Percentiles rank a stretch among this genome's conserved stretches.
Conservation (phyloP, 805 yeast species). For the Ogataea saltuana region DNA sequence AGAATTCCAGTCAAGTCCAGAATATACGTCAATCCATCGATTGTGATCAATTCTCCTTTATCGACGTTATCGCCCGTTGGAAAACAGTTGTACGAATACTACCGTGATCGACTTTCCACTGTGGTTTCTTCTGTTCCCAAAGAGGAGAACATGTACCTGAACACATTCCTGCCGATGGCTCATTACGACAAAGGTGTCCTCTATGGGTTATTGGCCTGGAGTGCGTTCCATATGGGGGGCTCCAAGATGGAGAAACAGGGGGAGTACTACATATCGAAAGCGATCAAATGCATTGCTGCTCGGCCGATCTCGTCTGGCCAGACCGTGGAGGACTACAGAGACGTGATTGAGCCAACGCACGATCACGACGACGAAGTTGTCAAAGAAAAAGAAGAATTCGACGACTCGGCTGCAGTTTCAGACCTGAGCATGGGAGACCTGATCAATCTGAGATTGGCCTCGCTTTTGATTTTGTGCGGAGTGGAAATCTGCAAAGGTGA, state of each 20-base stretch:
- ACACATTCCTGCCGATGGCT: slow-evolving; percentile 56
- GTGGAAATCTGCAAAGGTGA: slow-evolving; percentile 85
- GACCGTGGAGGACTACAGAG: slow-evolving; percentile 15
- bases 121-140: slow-evolving; percentile 51
- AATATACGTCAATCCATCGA: slow-evolving; percentile 34
- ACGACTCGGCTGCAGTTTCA: slow-evolving; percentile 11
- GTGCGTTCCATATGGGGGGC: slow-evolving; percentile 53
- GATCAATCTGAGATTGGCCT: slow-evolving; percentile 55
- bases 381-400: slow-evolving; percentile 11
- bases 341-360: slow-evolving; percentile 30
- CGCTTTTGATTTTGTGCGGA: slow-evolving; percentile 67
- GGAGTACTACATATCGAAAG: slow-evolving; percentile 45
- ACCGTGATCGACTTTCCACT: slow-evolving; percentile 44
- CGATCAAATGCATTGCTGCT: slow-evolving; percentile 44
- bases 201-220: slow-evolving; percentile 55
- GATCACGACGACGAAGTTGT: slow-evolving; percentile 30
- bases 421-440: slow-evolving; percentile 33
- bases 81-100: slow-evolving; percentile 47
- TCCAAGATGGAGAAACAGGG: slow-evolving; percentile 48
- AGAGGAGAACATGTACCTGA: slow-evolving; percentile 51
- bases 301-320: slow-evolving; percentile 33
- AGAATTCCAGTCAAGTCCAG: slow-evolving; percentile 3
- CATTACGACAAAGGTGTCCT: slow-evolving; percentile 51
- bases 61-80: slow-evolving; percentile 37
- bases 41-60: slow-evolving; percentile 29